Evolutionary conservation across 495 filamentous ascomycete genomes (phyloP).

Genomic region (Aspergillus biplanus): DNA sequence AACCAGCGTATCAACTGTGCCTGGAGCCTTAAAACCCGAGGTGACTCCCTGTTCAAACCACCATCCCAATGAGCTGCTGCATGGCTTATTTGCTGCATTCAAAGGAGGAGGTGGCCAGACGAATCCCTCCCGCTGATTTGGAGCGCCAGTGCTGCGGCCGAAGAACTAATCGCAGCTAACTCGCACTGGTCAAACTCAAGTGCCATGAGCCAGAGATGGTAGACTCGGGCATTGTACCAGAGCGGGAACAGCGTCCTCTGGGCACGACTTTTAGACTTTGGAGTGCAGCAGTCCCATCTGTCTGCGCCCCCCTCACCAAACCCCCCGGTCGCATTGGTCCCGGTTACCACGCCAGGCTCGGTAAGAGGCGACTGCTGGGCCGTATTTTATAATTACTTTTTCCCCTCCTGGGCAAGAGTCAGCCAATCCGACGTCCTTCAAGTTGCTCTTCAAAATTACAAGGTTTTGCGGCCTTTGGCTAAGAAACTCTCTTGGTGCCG

Average conservation of each 20-base stretch:
- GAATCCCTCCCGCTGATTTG: background rate
- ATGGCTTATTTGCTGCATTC: background rate
- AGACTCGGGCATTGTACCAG: constrained; percentile 14
- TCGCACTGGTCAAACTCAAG: constrained; percentile 10
- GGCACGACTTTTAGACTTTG: constrained; percentile 1
- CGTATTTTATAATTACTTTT: no score
- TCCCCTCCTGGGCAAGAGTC: no score
- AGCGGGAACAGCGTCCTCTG: constrained; percentile 15
- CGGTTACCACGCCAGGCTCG: no score
- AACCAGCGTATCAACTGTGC: no score
- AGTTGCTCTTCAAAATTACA: background rate
- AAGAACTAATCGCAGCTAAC: background rate
- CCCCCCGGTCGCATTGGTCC: constrained; percentile 14
- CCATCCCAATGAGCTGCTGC: background rate
- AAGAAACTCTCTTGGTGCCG: background rate
- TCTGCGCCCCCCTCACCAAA: background rate
- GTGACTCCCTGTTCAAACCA: no score
- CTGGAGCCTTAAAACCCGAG: no score
- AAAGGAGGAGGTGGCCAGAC: background rate
- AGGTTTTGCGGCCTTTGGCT: background rate
- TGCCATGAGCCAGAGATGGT: background rate
- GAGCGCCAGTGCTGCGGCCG: background rate
- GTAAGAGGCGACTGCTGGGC: no score
- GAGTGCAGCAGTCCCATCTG: no score
- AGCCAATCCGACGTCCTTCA: background rate